Percentiles rank a stretch among this genome's conserved stretches.
phyloP scores from a whole-genome alignment of 2,329 filamentous ascomycete genomes.

The Colletotrichum scovillei region DNA sequence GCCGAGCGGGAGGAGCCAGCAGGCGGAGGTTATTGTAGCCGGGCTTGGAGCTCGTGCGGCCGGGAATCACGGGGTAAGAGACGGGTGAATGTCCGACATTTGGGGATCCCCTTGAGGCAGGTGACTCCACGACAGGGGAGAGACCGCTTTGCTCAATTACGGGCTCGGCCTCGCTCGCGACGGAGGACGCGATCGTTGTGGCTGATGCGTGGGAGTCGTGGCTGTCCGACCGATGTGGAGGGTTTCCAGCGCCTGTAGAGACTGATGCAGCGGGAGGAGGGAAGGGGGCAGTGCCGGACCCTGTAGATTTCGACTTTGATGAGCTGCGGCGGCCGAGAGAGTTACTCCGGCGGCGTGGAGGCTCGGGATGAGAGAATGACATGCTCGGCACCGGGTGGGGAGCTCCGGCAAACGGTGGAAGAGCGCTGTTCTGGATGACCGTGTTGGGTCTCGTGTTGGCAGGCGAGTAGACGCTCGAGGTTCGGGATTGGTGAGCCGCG shows the following conservation, averaged over 20 bases:
- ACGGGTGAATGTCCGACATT: slow-evolving; percentile 46
- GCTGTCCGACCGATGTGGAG: slow-evolving; percentile 32
- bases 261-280: background rate
- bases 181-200: slow-evolving; percentile 52
- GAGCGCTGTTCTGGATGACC: slow-evolving; percentile 32
- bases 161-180: slow-evolving; percentile 36
- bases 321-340: slow-evolving; percentile 29
- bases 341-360: slow-evolving; percentile 34
- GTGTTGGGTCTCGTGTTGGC: slow-evolving; percentile 39
- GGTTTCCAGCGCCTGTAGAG: background rate
- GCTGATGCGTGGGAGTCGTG: slow-evolving; percentile 41
- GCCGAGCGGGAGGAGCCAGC: slow-evolving; percentile 47
- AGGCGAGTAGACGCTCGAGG: slow-evolving; percentile 52
- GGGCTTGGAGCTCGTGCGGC: slow-evolving; percentile 30
- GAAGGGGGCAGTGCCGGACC: slow-evolving; percentile 15
- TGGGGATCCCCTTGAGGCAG: slow-evolving; percentile 41
- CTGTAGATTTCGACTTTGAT: slow-evolving; percentile 20
- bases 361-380: slow-evolving; percentile 37
- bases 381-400: slow-evolving; percentile 39
- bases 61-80: slow-evolving; percentile 45
- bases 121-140: slow-evolving; percentile 63
- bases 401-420: slow-evolving; percentile 27
- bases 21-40: slow-evolving; percentile 42
- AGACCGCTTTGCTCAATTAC: slow-evolving; percentile 46
- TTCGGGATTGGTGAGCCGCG: slow-evolving; percentile 39